Conservation (phyloP, 2,329 filamentous ascomycete species). For the Aspergillus carbonarius region DNA sequence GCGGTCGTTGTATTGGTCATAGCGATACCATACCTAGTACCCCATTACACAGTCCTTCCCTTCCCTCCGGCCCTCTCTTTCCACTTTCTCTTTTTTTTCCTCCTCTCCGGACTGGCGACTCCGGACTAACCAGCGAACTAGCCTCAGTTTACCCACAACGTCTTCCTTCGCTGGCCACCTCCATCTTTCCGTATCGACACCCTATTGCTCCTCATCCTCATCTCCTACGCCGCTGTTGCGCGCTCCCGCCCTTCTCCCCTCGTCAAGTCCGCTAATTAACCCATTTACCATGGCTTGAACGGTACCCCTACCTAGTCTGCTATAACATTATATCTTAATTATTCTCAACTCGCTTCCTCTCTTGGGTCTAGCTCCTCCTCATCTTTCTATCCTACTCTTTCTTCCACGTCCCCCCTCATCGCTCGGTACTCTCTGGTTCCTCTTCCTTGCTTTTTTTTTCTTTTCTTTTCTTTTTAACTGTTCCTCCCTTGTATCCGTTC, state of each 20-base stretch:
- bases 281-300: not conserved
- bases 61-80: not conserved
- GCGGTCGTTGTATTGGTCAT: not conserved
- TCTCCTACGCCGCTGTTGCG: not conserved
- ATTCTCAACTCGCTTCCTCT: not conserved
- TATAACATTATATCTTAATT: not conserved
- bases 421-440: not conserved
- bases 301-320: not conserved
- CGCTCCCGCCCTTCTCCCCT: not conserved
- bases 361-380: not conserved
- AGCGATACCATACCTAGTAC: not conserved
- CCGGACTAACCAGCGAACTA: not conserved
- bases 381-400: not conserved
- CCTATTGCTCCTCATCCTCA: not conserved
- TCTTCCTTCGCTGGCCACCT: not conserved
- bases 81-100: not conserved
- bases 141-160: not conserved
- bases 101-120: not conserved
- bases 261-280: not conserved
- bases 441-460: slow-evolving; percentile 1
- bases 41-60: not conserved
- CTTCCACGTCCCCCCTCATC: not conserved
- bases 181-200: not conserved
- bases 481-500: not conserved
- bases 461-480: slow-evolving; percentile 1